Evolutionary conservation across 1,284 basidiomycete species (phyloP), one percentile per base, ranked within the genome.

Genomic region (Trametes polyzona): DNA sequence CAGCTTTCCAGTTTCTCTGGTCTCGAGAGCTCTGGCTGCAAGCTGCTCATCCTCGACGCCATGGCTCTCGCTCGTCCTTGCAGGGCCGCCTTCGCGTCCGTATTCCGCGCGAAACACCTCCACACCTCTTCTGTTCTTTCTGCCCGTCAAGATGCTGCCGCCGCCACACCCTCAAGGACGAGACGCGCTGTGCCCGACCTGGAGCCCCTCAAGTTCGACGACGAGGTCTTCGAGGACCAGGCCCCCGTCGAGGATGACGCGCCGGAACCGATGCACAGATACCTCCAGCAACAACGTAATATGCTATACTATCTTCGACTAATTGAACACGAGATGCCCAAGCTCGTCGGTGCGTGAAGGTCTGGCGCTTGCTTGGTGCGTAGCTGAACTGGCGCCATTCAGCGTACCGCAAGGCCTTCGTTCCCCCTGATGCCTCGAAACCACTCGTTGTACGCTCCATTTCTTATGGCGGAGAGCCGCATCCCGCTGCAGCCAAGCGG

Each of bases 321-420:
- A 64, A 92, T 95, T 60, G 92, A 93, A 70, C 84, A 90, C 62
- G 93, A 95, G 72, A 84, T 92, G 78, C 87, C 87, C 17, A 84
- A 88, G 65, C 82, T 96, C 35, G 86, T 90, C 62, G 88, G 93
- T 94, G 67, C 73, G 89, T 78, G 9, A 17, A 19, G 35, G 24
- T 27, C 1, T 16, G 59, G 43, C 56, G 39, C 47, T 43, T 58
- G 36, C 51, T 61, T 48, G 63, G 40, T 24, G 41, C 27, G 32
- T 40, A 27, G 40, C 33, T 43, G 27, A 48, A 39, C 3, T 26
- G 4, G 17, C 17, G 16, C 16, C 17, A 16, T 30, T 21, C 51
- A 94, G 93, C 84, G 16, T 92, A 87, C 71, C 83, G 90, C 62
- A 88, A 88, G 74, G 81, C 83, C 2, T 95, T 93, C 66, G 72